Evolutionary conservation across 1,139 yeast genomes (phyloP), one percentile per base, ranked within the genome.

Genomic region (Diutina mesorugosa): DNA sequence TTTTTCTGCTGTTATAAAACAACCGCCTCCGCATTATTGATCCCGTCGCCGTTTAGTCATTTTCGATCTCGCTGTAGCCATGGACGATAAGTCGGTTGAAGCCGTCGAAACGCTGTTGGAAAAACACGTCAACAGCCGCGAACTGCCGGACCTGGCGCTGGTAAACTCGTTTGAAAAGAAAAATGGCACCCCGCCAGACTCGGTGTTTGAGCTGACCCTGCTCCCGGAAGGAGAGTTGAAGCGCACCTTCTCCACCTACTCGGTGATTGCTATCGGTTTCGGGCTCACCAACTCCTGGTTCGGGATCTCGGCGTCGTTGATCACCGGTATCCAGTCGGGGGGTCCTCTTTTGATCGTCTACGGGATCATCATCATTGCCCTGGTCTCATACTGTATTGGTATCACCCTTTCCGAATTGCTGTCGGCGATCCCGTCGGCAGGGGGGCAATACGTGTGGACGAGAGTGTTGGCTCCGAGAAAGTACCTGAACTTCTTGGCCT

Each of bases 221-320:
- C n/a, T 50, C 5, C 45, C 53, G 1, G 26, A 30, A 16, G 53
- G 53, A 29, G 74, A 76, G 59, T 71, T 80, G 59, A 73, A 76
- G 58, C 74, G 82, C 63, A 76, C 74, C 57, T 81, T 81, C 60
- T 73, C 81, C 26, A 72, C 79, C 52, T 73, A 80, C 71, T 79
- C 85, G 1, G 74, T 83, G 8, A 69, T 76, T 30, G 87, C 87
- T 58, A 84, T 84, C 58, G 88, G 88, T 4, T 84, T 84, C 63
- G 87, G 87, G 29, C 68, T 84, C 58, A 84, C 89, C 32, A 83
- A 83, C 69, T 82, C 87, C 8, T 83, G 88, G 88, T 80, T 82
- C 59, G 87, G 88, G 59, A 80, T 83, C 57, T 81, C 85, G 16
- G 83, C 86, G 1, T 79, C 86, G 12, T 73, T 83, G 66, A 74